Base-by-base conservation (phyloP, 352 stramenopile species). In the Phytophthora lateralis region DNA sequence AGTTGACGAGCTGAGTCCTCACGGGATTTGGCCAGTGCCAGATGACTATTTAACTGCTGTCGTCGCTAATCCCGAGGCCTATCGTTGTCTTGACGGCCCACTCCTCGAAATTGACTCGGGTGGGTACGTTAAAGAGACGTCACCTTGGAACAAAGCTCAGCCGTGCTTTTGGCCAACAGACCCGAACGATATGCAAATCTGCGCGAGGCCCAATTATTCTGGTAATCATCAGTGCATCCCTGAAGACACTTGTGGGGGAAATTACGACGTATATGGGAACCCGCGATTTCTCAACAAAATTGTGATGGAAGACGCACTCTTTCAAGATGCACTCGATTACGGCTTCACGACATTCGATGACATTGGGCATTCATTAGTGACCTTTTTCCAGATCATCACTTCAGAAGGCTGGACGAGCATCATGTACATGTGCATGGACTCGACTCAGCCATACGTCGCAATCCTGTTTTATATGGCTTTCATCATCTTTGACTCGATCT, bases 271-370 rank as follows among this genome's bases (percentile, higher is more conserved):
- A 3, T 85, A 75, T 37, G 85, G 77, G 8, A 91, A 89, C 29
- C 53, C 42, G 14, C 78, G 82, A 9, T 94, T 95, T 52, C 56
- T 35, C 29, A 65, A 65, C 20, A 4, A 57, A 0, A 49, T 55
- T 0, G 76, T 77, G 10, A 87, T 76, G 63, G 46, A 80, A 2
- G 41, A 74, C n/a, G 77, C 94, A 90, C 60, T 66, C 58, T 10
- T 32, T 49, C 0, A 58, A 64, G 8, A 48, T 96, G 0, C 27
- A 32, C 27, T 32, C 7, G 92, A 97, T 49, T 98, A 74, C 61
- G 95, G 94, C 0, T 97, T 92, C 53, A 97, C 91, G 0, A 91
- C 68, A 20, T 98, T 97, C 61, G 93, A 98, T 73, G 85, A 95
- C 57, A 89, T 98, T 43, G 66, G 71, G 6, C 78, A 54, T n/a